A percentile compares a stretch with the other conserved stretches of the same genome.
phyloP scores from a whole-genome alignment of 1,139 yeast genomes.

The Yamadazyma songkhlaensis region DNA sequence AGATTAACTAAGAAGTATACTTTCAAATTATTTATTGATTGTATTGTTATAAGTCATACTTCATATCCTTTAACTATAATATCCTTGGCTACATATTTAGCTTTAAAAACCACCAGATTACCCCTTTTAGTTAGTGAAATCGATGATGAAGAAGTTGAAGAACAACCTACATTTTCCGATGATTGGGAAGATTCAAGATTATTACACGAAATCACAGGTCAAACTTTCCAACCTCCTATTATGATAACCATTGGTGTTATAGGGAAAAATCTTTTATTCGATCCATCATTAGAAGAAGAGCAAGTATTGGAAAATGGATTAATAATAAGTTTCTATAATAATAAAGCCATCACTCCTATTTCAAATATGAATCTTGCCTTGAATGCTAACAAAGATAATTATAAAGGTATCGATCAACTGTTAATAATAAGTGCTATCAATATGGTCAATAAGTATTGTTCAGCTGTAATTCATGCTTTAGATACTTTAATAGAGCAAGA shows the following conservation, averaged over 20 bases:
- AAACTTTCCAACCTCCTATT: constrained; percentile 64
- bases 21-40: constrained; percentile 74
- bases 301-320: constrained; percentile 83
- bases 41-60: constrained; percentile 64
- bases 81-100: constrained; percentile 76
- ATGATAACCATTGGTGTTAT: constrained; percentile 72
- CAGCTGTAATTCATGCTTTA: constrained; percentile 34
- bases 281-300: constrained; percentile 84
- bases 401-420: constrained; percentile 34
- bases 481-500: constrained; percentile 41
- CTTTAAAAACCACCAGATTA: constrained; percentile 71
- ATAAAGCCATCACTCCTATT: constrained; percentile 63
- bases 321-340: constrained; percentile 65
- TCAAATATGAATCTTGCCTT: constrained; percentile 52
- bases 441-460: constrained; percentile 36
- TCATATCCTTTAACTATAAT: constrained; percentile 75
- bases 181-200: constrained; percentile 66
- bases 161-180: constrained; percentile 88
- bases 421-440: constrained; percentile 26
- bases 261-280: constrained; percentile 66
- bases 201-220: constrained; percentile 33
- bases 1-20: constrained; percentile 71
- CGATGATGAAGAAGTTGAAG: constrained; percentile 63
- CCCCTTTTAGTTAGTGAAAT: constrained; percentile 69
- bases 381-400: constrained; percentile 39